Conservation (phyloP, 2,329 filamentous ascomycete genomes). For the Penicillium sp. region DNA sequence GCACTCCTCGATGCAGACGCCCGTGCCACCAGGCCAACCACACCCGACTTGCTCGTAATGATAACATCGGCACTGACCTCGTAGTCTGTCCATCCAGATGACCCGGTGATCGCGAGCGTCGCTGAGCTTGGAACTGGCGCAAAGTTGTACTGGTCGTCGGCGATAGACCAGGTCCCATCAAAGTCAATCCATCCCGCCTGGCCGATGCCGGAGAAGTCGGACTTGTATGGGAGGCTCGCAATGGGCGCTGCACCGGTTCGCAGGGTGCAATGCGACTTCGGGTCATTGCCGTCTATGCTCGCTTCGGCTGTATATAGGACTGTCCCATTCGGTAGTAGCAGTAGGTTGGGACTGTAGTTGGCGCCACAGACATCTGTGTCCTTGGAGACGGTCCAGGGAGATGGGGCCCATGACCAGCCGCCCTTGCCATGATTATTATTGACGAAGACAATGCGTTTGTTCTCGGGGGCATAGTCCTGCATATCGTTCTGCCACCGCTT, state of each 20-base stretch:
- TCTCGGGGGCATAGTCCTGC: too few relatives aligned
- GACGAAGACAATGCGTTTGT: conserved; percentile 2
- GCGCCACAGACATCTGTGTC: background rate
- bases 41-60: conserved; percentile 3
- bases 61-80: conserved; percentile 6
- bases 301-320: too few relatives aligned
- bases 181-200: conserved; percentile 6
- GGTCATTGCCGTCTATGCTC: too few relatives aligned
- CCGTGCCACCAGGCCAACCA: background rate
- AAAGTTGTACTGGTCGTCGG: conserved; percentile 1
- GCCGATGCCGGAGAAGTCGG: conserved; percentile 3
- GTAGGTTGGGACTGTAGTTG: conserved; percentile 5
- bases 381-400: background rate
- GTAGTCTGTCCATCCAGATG: conserved; percentile 10
- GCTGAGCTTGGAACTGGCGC: background rate
- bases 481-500: too few relatives aligned
- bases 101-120: conserved; percentile 2
- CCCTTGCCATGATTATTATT: conserved; percentile 3
- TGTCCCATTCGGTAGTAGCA: background rate
- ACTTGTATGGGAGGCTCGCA: background rate
- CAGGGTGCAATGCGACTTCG: too few relatives aligned
- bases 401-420: conserved; percentile 5
- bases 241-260: conserved; percentile 7
- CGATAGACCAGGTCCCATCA: background rate
- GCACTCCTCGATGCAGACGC: background rate